phyloP scores from a whole-genome alignment of 2,329 filamentous ascomycete species.

The Ceratocystiopsis minuta region DNA sequence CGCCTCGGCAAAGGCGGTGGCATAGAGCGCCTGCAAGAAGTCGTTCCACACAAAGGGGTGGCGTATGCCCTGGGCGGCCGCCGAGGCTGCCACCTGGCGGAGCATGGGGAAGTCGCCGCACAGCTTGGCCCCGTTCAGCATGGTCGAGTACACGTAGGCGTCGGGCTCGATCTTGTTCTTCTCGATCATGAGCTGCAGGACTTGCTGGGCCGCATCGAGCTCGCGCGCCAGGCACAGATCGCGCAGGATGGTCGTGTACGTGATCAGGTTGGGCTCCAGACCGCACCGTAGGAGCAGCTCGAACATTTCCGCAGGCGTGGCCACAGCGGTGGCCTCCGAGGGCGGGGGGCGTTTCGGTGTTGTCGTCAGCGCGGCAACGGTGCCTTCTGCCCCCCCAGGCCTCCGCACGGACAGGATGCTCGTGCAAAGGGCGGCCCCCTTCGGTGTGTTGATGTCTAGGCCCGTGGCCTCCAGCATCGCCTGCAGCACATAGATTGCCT shows the following conservation, averaged over 20 bases:
- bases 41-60: conserved; percentile 31
- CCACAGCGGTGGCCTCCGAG: conserved; percentile 1
- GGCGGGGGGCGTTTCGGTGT: no score
- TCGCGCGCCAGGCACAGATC: conserved; percentile 52
- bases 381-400: conserved; percentile 7
- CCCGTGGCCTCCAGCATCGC: conserved; percentile 16
- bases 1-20: conserved; percentile 24
- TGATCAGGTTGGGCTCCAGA: conserved; percentile 41
- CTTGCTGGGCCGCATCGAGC: conserved; percentile 41
- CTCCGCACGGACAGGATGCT: conserved; percentile 31
- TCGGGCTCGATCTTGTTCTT: conserved; percentile 45
- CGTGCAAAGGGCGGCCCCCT: conserved; percentile 37
- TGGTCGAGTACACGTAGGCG: conserved; percentile 44
- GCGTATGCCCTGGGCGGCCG: conserved; percentile 28
- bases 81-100: conserved; percentile 33
- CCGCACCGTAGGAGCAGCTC: conserved; percentile 40
- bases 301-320: conserved; percentile 35
- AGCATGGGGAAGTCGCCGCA: conserved; percentile 35
- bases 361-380: no score
- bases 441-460: conserved; percentile 27
- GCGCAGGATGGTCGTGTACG: conserved; percentile 50
- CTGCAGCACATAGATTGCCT: conserved; percentile 26
- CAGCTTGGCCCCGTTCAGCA: conserved; percentile 53
- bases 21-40: conserved; percentile 32
- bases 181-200: conserved; percentile 44